Evolutionary conservation across 306 rosid species (phyloP), one percentile per base, ranked within the genome.

Genomic region (Pueraria montana): DNA sequence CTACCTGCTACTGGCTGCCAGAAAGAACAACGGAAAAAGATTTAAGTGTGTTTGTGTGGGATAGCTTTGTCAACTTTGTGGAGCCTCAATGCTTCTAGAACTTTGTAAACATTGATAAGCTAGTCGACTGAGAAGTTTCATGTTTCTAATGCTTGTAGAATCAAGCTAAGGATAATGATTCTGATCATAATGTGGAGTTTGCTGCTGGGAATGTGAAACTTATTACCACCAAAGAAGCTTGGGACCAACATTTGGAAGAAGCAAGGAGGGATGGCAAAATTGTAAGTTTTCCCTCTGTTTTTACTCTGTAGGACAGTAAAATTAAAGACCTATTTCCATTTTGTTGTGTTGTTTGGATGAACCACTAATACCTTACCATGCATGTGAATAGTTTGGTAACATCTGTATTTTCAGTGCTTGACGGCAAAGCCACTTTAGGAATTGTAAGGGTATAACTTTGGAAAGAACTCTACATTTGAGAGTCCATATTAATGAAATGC

Each of bases 181-280:
- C 94, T 82, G 98, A 91, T 49, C 88, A 92, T 59, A 48, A 83
- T 56, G 87, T 81, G 77, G 95, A 92, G 72, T 92, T 91, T 84
- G 84, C 92, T 55, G 68, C 87, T 23, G 98, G 92, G 24, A 96
- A 94, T 64, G 96, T 96, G 83, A 81, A 83, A 81, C 89, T 94
- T 81, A 89, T 96, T 84, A 89, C 91, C 82, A 89, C 94, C 78
- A 73, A 73, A 79, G 99, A 96, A 87, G 48, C 84, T 59, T 96
- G 99, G 99, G 96, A 94, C 23, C 91, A 88, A 84, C 91, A 91
- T 89, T 9, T 96, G 91, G 96, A 84, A 87, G 98, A 96, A 91
- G 98, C 99, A 74, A 88, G 65, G 78, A 92, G 77, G 87, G 95
- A 86, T 67, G 98, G 92, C 66, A 92, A 87, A 86, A 84, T 89